Evolutionary conservation across 2,329 filamentous ascomycete species (phyloP).

Genomic region (Cercospora janseana): DNA sequence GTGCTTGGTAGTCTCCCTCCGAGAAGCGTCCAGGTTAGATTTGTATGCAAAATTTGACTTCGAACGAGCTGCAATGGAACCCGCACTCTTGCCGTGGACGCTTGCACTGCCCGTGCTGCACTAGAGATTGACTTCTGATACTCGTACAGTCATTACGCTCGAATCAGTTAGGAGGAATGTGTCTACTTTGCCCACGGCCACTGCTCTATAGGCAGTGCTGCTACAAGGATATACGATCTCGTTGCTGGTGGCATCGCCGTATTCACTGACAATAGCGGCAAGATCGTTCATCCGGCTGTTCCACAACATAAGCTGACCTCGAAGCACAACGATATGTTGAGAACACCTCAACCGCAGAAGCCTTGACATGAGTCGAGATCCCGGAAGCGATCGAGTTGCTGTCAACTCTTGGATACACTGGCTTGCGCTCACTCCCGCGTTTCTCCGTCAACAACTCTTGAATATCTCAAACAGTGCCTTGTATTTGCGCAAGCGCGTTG

Average conservation of each 20-base stretch:
- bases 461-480: conserved; percentile 16
- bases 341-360: conserved; percentile 62
- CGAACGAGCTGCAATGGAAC: too few species aligned
- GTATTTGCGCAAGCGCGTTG: too few species aligned
- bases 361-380: conserved; percentile 66
- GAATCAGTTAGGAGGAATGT: conserved; percentile 67
- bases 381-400: conserved; percentile 67
- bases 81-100: too few species aligned
- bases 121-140: conserved; percentile 61
- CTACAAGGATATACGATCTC: conserved; percentile 66
- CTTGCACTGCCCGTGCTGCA: too few species aligned
- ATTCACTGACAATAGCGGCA: conserved; percentile 7
- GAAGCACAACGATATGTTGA: conserved; percentile 60
- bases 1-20: too few species aligned
- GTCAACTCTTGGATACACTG: conserved; percentile 68
- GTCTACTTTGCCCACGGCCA: conserved; percentile 66
- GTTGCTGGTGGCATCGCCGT: conserved; percentile 54
- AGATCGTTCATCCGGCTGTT: too few species aligned
- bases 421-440: conserved; percentile 64
- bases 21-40: too few species aligned
- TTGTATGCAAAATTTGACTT: too few species aligned
- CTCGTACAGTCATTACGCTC: conserved; percentile 60
- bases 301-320: too few species aligned
- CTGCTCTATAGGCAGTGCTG: conserved; percentile 58
- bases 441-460: conserved; percentile 49